These are phyloP conservation scores for Sclerotiophoma versabilis DNA, from an alignment of 2,329 filamentous ascomycete species.

Conservation along the genomic window DNA sequence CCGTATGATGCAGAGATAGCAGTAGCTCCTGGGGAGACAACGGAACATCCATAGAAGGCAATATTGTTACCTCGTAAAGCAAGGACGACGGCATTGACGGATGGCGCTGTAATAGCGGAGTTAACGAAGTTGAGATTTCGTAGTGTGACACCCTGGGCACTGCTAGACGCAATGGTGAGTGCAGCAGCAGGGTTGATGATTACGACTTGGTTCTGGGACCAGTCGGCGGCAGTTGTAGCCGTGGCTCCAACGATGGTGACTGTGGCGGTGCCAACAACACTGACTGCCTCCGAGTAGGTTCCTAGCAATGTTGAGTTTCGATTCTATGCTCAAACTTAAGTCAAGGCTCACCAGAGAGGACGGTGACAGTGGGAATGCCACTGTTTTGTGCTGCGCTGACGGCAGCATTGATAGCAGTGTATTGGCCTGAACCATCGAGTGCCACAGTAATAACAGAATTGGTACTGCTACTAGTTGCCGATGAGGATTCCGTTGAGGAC, in stretches of 20 bases:
- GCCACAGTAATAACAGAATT: slow-evolving; percentile 53
- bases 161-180: slow-evolving; percentile 42
- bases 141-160: slow-evolving; percentile 45
- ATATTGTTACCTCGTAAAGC: slow-evolving; percentile 51
- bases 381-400: slow-evolving; percentile 54
- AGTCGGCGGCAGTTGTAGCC: slow-evolving; percentile 36
- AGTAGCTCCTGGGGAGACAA: slow-evolving; percentile 50
- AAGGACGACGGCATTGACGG: slow-evolving; percentile 32
- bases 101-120: slow-evolving; percentile 26
- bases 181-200: slow-evolving; percentile 37
- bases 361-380: slow-evolving; percentile 53
- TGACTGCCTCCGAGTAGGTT: slow-evolving; percentile 55
- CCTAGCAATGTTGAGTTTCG: not conserved
- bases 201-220: slow-evolving; percentile 50
- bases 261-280: slow-evolving; percentile 50
- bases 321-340: not conserved
- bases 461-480: slow-evolving; percentile 3
- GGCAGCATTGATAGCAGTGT: slow-evolving; percentile 55
- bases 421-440: slow-evolving; percentile 54
- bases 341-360: slow-evolving; percentile 47
- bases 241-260: slow-evolving; percentile 53
- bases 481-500: slow-evolving; percentile 7
- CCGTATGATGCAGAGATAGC: slow-evolving; percentile 41
- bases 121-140: slow-evolving; percentile 53
- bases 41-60: slow-evolving; percentile 55